These are phyloP conservation scores for Salix udensis DNA, from an alignment of 345 rosid genomes.

Conservation along the genomic window DNA sequence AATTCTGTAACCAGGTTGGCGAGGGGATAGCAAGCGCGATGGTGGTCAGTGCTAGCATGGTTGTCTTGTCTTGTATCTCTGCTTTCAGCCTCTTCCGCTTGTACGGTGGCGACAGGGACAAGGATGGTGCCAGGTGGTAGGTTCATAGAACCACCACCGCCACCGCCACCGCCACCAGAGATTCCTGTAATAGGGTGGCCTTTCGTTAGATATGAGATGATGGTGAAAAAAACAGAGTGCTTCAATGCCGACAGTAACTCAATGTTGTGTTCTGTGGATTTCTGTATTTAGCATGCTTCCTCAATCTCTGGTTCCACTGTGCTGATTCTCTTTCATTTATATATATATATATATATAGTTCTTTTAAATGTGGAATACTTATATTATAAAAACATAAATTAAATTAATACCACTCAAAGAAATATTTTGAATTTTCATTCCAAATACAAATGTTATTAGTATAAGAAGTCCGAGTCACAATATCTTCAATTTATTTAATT, in stretches of 20 bases:
- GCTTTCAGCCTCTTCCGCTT: conserved; percentile 81
- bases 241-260: background rate
- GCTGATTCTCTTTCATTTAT: too few species aligned
- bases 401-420: too few species aligned
- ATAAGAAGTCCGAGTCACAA: too few species aligned
- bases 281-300: background rate
- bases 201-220: background rate
- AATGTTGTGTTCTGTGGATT: background rate
- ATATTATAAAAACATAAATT: too few species aligned
- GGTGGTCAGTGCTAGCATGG: conserved; percentile 52
- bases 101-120: conserved; percentile 45
- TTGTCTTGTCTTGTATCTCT: conserved; percentile 56
- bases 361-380: too few species aligned
- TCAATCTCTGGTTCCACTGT: background rate
- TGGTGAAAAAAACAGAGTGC: background rate
- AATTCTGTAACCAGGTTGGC: conserved; percentile 71
- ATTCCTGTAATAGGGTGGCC: background rate
- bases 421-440: too few species aligned
- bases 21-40: conserved; percentile 56
- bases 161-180: background rate
- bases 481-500: too few species aligned
- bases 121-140: conserved; percentile 35
- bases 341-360: too few species aligned
- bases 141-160: background rate
- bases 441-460: too few species aligned